Evolutionary conservation across 805 yeast genomes (phyloP), one percentile per base, ranked within the genome.

Genomic region (Lachancea meyersii): DNA sequence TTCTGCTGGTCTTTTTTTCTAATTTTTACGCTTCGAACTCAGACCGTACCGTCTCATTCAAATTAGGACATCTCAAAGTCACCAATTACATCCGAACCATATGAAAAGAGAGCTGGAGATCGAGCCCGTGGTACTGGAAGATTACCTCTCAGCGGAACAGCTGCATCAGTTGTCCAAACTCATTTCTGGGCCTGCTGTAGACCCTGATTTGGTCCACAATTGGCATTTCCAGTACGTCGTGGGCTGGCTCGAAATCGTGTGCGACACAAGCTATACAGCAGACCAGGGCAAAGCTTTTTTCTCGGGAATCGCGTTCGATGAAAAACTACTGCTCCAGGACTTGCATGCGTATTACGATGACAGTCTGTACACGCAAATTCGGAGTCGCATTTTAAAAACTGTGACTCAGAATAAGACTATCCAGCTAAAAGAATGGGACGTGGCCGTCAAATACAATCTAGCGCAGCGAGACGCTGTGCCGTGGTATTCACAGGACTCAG

Each of bases 181-280:
- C 10, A 43, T 41, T 8, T 31, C 18, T 28, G 41, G 38, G 3
- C 35, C 49, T 30, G 48, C 43, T 22, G 14, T 31, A 19, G 31
- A 41, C 6, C 38, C 45, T 10, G 47, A 46, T 8, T 36, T 61
- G 23, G 21, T 53, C 9, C 27, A 36, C 19, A 45, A 49, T 7
- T 62, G 65, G 66, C 44, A 49, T 17, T 63, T 58, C 38, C 67
- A 63, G 38, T 61, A 55, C 34, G 57, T 58, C 19, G 48, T 63
- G 9, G 50, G 57, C 14, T 63, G 66, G 62, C 49, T 63, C n/a
- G 56, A 58, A 38, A 55, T 54, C 40, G 64, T 60, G 5, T 55
- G 61, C 36, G 57, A 57, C 21, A 60, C 65, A 5, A 59, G 52
- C 56, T 21, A 43, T n/a, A 44, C 39, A 1, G 38, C 35, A 22